These are phyloP conservation scores for Berkeleyomyces basicola DNA, from an alignment of 2,329 filamentous ascomycete species.

Conservation along the genomic window DNA sequence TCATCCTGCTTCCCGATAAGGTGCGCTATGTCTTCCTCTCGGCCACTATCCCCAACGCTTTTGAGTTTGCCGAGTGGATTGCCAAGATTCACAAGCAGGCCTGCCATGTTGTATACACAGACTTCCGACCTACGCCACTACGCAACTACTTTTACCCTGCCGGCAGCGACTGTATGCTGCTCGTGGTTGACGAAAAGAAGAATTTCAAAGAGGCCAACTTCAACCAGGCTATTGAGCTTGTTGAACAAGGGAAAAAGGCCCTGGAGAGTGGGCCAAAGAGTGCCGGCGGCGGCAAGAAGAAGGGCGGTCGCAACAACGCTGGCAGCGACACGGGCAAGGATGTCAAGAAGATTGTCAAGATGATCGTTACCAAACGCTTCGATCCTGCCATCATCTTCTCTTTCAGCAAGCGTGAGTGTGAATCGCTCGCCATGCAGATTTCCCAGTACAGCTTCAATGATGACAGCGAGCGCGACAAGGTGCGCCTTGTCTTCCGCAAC, in stretches of 20 bases:
- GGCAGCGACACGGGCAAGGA: conserved; percentile 54
- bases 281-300: conserved; percentile 63
- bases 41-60: conserved; percentile 94
- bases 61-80: conserved; percentile 99
- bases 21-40: conserved; percentile 97
- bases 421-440: conserved; percentile 76
- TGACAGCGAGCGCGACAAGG: conserved; percentile 87
- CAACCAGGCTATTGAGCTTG: conserved; percentile 81
- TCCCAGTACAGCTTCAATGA: conserved; percentile 86
- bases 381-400: conserved; percentile 99
- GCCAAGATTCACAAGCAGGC: conserved; percentile 95
- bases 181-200: conserved; percentile 94
- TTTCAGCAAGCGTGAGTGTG: conserved; percentile 96
- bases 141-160: conserved; percentile 97
- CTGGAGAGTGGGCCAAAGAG: conserved; percentile 52
- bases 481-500: conserved; percentile 81
- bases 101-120: conserved; percentile 97
- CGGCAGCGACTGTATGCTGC: conserved; percentile 78
- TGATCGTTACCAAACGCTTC: conserved; percentile 96
- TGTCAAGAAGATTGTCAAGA: conserved; percentile 94
- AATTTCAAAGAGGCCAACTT: conserved; percentile 95
- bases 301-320: conserved; percentile 74
- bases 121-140: conserved; percentile 89
- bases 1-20: conserved; percentile 94
- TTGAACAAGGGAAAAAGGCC: conserved; percentile 73